Conservation (phyloP, 768 basidiomycete genomes). For the Leucosporidium scottii region DNA sequence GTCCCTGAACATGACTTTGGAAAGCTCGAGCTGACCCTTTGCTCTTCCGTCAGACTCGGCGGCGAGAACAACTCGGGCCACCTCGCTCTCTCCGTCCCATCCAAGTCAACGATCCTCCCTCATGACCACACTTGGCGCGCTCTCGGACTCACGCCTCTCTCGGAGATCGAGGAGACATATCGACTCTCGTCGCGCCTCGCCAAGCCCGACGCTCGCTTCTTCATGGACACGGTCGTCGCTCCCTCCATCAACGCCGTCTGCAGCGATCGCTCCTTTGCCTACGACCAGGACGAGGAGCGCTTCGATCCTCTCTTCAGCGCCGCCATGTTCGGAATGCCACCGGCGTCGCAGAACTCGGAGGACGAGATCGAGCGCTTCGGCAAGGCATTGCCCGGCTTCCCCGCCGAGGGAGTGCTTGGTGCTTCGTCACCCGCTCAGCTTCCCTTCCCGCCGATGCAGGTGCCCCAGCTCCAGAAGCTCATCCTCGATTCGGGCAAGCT, state of each 20-base stretch:
- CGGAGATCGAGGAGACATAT: slow-evolving; percentile 54
- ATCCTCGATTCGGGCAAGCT: slow-evolving; percentile 96
- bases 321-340: slow-evolving; percentile 76
- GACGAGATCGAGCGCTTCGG: slow-evolving; percentile 50
- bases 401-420: slow-evolving; percentile 61
- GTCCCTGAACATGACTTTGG: neutral
- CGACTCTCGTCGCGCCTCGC: slow-evolving; percentile 78
- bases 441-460: slow-evolving; percentile 74
- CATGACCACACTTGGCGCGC: slow-evolving; percentile 18
- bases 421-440: slow-evolving; percentile 64
- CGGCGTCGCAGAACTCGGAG: slow-evolving; percentile 56
- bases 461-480: slow-evolving; percentile 88
- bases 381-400: slow-evolving; percentile 54
- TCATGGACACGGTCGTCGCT: slow-evolving; percentile 73
- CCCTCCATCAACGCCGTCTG: slow-evolving; percentile 70
- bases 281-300: slow-evolving; percentile 54
- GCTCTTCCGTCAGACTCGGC: slow-evolving; percentile 2
- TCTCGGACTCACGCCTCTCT: slow-evolving; percentile 50
- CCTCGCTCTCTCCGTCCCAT: slow-evolving; percentile 5
- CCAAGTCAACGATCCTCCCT: slow-evolving; percentile 5
- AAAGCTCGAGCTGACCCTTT: neutral
- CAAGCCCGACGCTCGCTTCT: slow-evolving; percentile 72
- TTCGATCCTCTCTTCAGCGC: slow-evolving; percentile 69
- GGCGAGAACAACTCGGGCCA: neutral
- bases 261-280: slow-evolving; percentile 61